Evolutionary conservation across 257 asterid genomes (phyloP).

Genomic region (Rauvolfia tetraphylla): DNA sequence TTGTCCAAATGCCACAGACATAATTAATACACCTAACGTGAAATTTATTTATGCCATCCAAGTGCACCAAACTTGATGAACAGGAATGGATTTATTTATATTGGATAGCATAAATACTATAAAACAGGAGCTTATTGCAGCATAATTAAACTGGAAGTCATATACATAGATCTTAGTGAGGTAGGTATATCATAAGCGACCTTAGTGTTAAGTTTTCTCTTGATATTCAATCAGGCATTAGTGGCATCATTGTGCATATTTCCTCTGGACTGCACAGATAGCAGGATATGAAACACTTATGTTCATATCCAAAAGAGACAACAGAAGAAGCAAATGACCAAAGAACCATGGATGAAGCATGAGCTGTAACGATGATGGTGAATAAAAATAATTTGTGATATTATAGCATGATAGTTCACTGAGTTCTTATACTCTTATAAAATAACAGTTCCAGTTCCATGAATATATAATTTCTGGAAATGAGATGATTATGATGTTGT

Average conservation of each 20-base stretch:
- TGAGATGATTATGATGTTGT: not conserved
- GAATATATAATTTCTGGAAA: not conserved
- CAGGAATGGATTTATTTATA: not conserved
- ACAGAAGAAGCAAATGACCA: not conserved
- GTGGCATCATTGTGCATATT: not conserved
- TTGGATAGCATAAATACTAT: too few relatives aligned
- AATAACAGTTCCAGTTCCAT: not conserved
- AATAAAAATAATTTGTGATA: not conserved
- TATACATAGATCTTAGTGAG: not conserved
- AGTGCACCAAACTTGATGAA: too few relatives aligned
- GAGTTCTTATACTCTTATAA: not conserved
- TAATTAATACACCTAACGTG: not conserved
- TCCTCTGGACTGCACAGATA: not conserved
- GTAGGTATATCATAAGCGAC: not conserved
- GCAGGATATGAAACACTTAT: not conserved
- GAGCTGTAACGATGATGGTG: not conserved
- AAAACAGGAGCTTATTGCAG: not conserved
- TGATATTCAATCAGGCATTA: not conserved
- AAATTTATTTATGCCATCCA: too few relatives aligned
- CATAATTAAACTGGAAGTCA: too few relatives aligned
- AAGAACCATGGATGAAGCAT: not conserved
- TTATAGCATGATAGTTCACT: too few relatives aligned
- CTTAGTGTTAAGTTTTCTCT: not conserved
- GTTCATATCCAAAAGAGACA: not conserved
- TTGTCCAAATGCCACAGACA: not conserved